Conservation (phyloP, 2,329 filamentous ascomycete genomes). For the Trichoderma simmonsii region DNA sequence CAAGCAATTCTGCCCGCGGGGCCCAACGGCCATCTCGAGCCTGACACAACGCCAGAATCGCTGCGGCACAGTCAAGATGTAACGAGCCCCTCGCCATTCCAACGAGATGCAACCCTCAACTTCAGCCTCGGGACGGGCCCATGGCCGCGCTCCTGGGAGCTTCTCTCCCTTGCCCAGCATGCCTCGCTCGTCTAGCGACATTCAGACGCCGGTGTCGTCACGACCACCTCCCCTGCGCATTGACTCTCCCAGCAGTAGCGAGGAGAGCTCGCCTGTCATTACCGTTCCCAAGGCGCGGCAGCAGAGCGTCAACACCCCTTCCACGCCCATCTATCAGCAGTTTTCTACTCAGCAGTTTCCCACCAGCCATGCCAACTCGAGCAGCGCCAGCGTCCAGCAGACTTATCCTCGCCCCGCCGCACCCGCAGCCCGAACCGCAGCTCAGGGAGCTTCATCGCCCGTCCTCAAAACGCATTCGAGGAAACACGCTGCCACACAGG, state of each 20-base stretch:
- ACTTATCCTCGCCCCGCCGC: slow-evolving; percentile 58
- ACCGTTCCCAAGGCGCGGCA: slow-evolving; percentile 46
- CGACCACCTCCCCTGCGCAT: slow-evolving; percentile 36
- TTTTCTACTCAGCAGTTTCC: slow-evolving; percentile 49
- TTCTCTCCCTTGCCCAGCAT: slow-evolving; percentile 51
- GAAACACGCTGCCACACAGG: slow-evolving; percentile 70
- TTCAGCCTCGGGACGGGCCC: slow-evolving; percentile 33
- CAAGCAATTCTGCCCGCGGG: neutral
- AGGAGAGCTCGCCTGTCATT: slow-evolving; percentile 36
- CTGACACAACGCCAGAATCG: neutral
- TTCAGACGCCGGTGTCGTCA: slow-evolving; percentile 24
- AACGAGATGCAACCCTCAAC: slow-evolving; percentile 46
- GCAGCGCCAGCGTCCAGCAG: slow-evolving; percentile 45
- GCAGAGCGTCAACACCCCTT: slow-evolving; percentile 35
- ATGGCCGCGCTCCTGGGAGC: slow-evolving; percentile 50
- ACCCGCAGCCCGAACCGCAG: slow-evolving; percentile 29
- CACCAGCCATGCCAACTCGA: slow-evolving; percentile 46
- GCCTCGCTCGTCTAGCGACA: slow-evolving; percentile 29
- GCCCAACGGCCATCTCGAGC: neutral
- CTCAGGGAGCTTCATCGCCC: slow-evolving; percentile 31
- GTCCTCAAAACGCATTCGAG: slow-evolving; percentile 49
- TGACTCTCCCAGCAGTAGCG: slow-evolving; percentile 30
- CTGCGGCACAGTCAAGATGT: slow-evolving; percentile 40
- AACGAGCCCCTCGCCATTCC: slow-evolving; percentile 32
- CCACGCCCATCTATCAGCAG: slow-evolving; percentile 47